phyloP scores from a whole-genome alignment of 1,284 basidiomycete genomes.

The Irpex rosettiformis region DNA sequence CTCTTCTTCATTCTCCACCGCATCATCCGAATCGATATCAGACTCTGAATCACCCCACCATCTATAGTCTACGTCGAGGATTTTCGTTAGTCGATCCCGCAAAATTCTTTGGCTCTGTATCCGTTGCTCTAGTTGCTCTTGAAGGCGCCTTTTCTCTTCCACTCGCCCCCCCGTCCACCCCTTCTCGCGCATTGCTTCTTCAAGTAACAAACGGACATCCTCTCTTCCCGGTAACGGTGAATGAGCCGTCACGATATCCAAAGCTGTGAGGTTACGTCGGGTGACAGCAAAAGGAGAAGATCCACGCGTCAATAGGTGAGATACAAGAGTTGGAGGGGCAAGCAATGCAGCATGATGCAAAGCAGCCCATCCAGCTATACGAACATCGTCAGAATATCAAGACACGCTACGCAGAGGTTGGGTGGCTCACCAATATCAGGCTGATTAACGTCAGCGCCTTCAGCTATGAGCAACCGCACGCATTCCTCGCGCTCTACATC shows the following conservation, averaged over 20 bases:
- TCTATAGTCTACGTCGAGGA: constrained; percentile 49
- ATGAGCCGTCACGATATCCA: constrained; percentile 83
- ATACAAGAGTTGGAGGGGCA: constrained; percentile 87
- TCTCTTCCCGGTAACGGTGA: constrained; percentile 76
- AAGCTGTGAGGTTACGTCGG: constrained; percentile 71
- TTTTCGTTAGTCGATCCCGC: constrained; percentile 50
- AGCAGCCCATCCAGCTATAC: constrained; percentile 89
- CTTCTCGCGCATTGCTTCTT: constrained; percentile 77
- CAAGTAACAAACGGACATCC: constrained; percentile 75
- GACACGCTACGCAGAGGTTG: neutral
- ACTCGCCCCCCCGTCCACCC: constrained; percentile 69
- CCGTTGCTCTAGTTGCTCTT: constrained; percentile 57
- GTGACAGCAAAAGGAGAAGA: constrained; percentile 79
- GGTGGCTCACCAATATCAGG: constrained; percentile 58
- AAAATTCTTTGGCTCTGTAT: constrained; percentile 49
- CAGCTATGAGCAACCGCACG: constrained; percentile 74
- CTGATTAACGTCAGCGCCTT: constrained; percentile 68
- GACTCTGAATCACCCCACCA: constrained; percentile 62
- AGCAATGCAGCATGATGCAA: constrained; percentile 91
- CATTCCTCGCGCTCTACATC: constrained; percentile 87
- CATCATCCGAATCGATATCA: constrained; percentile 29
- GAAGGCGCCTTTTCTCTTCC: constrained; percentile 54
- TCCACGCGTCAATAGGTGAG: constrained; percentile 90
- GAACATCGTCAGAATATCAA: neutral
- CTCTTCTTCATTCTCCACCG: constrained; percentile 43